These are phyloP conservation scores for Leucocoprinus leucothites DNA, from an alignment of 768 basidiomycete genomes.

Conservation along the genomic window DNA sequence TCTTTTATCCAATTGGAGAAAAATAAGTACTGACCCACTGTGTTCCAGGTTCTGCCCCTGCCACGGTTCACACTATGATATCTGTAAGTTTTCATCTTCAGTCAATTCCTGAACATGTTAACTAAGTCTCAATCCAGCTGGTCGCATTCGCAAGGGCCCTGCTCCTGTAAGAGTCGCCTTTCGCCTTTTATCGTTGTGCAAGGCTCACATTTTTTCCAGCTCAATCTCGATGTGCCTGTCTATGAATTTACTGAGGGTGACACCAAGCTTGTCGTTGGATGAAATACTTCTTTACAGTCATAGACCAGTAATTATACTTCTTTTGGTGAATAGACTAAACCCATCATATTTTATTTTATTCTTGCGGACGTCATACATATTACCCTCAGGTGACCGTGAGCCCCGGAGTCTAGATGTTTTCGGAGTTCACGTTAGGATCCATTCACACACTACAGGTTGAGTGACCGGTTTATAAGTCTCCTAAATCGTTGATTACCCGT, in stretches of 20 bases:
- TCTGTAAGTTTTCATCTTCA: conserved; percentile 51
- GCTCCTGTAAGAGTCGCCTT: conserved; percentile 70
- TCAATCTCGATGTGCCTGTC: conserved; percentile 91
- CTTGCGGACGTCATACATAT: neutral
- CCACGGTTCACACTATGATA: conserved; percentile 98
- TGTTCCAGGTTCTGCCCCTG: conserved; percentile 86
- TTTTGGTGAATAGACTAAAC: conserved; percentile 10
- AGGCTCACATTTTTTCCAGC: conserved; percentile 36
- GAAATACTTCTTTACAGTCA: conserved; percentile 21
- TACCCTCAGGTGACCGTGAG: conserved; percentile 7
- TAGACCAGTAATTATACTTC: conserved; percentile 14
- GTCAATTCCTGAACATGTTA: conserved; percentile 10
- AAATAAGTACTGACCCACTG: neutral
- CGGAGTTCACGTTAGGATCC: no score
- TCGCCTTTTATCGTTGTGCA: neutral
- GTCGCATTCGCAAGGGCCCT: conserved; percentile 93
- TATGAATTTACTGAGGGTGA: conserved; percentile 88
- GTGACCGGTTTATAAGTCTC: no score
- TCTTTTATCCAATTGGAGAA: conserved; percentile 13
- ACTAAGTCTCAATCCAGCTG: conserved; percentile 49
- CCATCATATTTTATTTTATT: conserved; percentile 9
- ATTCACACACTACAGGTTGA: no score
- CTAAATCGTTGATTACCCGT: conserved; percentile 28
- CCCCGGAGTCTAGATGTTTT: no score
- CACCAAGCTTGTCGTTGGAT: conserved; percentile 86